Evolutionary conservation across 129 eudicot species (phyloP).

Genomic region (Chrysanthemum makinoi): DNA sequence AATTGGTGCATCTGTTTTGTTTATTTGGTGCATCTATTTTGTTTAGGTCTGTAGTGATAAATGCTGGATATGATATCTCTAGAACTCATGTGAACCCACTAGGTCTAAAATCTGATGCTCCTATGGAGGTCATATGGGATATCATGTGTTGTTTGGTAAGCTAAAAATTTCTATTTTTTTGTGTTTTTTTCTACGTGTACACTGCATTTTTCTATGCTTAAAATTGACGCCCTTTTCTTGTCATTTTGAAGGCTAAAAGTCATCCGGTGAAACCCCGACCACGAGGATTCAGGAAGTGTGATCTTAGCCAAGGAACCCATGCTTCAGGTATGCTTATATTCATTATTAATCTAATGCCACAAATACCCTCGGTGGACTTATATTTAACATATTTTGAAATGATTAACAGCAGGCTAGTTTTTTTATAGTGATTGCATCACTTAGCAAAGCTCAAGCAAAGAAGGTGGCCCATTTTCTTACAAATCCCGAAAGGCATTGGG

Average conservation of each 20-base stretch:
- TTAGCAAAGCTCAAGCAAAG: constrained; percentile 94
- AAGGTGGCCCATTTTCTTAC: constrained; percentile 93
- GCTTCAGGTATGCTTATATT: too few relatives aligned
- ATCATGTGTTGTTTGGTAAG: constrained; percentile 99
- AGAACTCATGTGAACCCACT: constrained; percentile 90
- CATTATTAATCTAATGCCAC: too few relatives aligned
- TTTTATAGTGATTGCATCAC: constrained; percentile 64
- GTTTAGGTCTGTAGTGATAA: constrained; percentile 86
- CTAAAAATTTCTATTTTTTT: background rate
- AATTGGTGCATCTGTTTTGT: too few relatives aligned
- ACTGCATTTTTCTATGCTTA: background rate
- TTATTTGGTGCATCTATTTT: background rate
- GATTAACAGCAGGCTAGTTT: constrained; percentile 44
- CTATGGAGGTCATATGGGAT: constrained; percentile 94
- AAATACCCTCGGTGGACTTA: too few relatives aligned
- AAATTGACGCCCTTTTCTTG: background rate
- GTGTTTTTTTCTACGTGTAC: background rate
- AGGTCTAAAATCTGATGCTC: constrained; percentile 92
- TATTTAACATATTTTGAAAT: too few relatives aligned
- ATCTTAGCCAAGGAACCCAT: too few relatives aligned
- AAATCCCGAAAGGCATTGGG: constrained; percentile 94
- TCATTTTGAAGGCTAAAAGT: constrained; percentile 49
- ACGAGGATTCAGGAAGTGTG: constrained; percentile 14
- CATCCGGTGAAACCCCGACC: constrained; percentile 95
- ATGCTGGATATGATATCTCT: constrained; percentile 93